These are phyloP conservation scores for Colletotrichum nymphaeae DNA, from an alignment of 2,329 filamentous ascomycete species.

Conservation along the genomic window DNA sequence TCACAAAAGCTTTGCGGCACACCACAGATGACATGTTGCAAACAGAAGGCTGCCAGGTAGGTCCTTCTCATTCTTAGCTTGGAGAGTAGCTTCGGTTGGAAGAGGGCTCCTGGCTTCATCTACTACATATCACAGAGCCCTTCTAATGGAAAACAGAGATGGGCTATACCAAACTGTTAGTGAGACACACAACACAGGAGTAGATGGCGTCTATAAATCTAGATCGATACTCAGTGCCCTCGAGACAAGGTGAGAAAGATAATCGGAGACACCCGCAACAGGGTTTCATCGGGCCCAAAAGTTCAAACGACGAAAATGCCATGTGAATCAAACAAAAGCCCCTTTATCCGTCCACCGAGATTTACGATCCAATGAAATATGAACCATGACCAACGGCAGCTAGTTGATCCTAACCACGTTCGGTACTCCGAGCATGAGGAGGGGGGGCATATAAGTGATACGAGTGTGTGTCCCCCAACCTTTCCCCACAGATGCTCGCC, in stretches of 20 bases:
- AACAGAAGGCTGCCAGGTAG: too few relatives aligned
- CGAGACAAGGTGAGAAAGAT: neutral
- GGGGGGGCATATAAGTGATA: neutral
- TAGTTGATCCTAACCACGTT: neutral
- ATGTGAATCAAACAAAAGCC: neutral
- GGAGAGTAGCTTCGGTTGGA: too few relatives aligned
- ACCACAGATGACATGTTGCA: neutral
- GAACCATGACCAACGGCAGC: neutral
- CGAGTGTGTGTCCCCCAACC: neutral
- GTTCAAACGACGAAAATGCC: neutral
- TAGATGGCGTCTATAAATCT: too few relatives aligned
- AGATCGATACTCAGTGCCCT: too few relatives aligned
- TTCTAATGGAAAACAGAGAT: neutral
- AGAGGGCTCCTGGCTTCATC: too few relatives aligned
- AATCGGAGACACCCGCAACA: neutral
- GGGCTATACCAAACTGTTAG: neutral
- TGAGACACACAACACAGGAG: too few relatives aligned
- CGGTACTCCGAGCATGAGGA: neutral
- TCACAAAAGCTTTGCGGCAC: neutral
- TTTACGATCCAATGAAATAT: neutral
- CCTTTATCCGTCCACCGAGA: neutral
- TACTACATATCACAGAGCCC: too few relatives aligned
- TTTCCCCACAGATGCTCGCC: conserved; percentile 1
- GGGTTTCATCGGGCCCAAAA: neutral
- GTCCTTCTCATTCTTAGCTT: too few relatives aligned